Evolutionary conservation across 805 yeast genomes (phyloP), one percentile per base, ranked within the genome.

Genomic region (Candida stauntonica): DNA sequence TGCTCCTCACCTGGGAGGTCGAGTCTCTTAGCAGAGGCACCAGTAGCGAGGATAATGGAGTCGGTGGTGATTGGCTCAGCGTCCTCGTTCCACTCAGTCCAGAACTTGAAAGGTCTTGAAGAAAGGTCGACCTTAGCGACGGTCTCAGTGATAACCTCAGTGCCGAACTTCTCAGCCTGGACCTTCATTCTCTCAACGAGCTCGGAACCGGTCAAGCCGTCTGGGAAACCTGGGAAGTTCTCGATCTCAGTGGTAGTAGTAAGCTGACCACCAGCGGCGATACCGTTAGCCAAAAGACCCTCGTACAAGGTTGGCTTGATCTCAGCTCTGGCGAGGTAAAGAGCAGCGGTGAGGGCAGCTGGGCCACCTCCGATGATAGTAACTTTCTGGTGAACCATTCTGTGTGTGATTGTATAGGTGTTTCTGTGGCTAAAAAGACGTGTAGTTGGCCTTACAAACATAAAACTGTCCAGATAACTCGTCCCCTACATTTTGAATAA

Each of bases 271-370:
- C 99, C 99, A 19, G 99, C 96, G 38, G 99, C 99, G 53, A 91
- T 76, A 53, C 99, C 99, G 66, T 93, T 93, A 50, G 99, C 99
- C 42, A 70, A 55, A 83, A 91, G 72, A 57, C 99, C 99, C 69
- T 93, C 99, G 67, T 88, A 93, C 54, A 93, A 65, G 21, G 85
- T 80, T 17, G 99, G 97, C 66, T 84, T 81, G 60, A 88, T 78
- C 72, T 93, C 99, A 30, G 99, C 99, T 66, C 99, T 82, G 21
- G 98, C 82, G 39, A 93, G 72, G 66, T 93, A 93, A 63, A 93
- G 86, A 50, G 99, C 99, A 36, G 99, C 99, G 31, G 99, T 93
- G 74, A 93, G 96, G 39, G 97, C 99, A 41, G 99, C 99, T 41
- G 99, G 99, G 54, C 99, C 99, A 39, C 97, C 89, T 31, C 99